Evolutionary conservation across 768 basidiomycete species (phyloP).

Genomic region (Porpolomopsis calyptriformis): DNA sequence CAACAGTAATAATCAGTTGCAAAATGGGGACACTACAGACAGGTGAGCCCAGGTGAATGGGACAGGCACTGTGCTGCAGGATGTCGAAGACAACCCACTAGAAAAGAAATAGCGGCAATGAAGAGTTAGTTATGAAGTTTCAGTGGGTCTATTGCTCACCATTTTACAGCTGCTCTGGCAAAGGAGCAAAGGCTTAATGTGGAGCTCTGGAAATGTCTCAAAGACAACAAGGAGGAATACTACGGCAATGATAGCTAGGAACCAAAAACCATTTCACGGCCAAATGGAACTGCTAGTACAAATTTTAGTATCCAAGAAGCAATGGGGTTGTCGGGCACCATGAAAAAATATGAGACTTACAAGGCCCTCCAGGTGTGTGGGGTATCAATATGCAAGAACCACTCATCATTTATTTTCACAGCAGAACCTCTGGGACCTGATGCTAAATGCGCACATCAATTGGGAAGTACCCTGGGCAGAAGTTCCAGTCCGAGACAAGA

Average conservation of each 20-base stretch:
- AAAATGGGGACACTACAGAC: not conserved
- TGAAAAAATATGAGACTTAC: conserved; percentile 5
- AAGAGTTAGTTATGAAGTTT: not conserved
- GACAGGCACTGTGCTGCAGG: not conserved
- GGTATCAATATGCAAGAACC: not conserved
- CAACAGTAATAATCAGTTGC: not conserved
- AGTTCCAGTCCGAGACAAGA: not conserved
- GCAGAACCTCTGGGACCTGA: not conserved
- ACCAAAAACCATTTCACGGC: conserved; percentile 1
- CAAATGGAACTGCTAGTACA: conserved; percentile 10
- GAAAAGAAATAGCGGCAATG: not conserved
- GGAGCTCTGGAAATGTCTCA: not conserved
- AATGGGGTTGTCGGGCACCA: conserved; percentile 7
- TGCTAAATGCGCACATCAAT: not conserved
- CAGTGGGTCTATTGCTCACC: not conserved
- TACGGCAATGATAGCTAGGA: not conserved
- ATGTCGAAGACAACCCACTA: not conserved
- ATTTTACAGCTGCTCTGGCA: not conserved
- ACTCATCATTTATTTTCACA: not conserved
- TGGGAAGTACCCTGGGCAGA: not conserved
- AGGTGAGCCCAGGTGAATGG: not conserved
- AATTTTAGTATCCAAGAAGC: conserved; percentile 9
- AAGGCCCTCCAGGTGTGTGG: conserved; percentile 6
- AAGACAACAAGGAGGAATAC: not conserved
- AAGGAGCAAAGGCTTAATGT: not conserved